Base-by-base conservation (phyloP, 208 protist species). In the Herpetomonas muscarum region DNA sequence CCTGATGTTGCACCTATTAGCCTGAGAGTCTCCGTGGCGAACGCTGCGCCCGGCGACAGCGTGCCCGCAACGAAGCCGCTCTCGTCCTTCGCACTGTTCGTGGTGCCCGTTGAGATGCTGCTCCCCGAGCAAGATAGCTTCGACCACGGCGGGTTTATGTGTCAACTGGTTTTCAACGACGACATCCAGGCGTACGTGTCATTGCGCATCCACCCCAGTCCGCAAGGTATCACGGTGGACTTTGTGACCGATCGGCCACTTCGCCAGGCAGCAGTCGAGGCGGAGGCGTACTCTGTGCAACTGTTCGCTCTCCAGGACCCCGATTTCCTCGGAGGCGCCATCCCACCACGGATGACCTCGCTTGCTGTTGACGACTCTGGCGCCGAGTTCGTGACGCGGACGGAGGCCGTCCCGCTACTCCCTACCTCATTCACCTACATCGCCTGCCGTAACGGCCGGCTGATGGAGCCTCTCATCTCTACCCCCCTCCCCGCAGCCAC, bases 111-210 rank as follows among this genome's bases (percentile, higher is more conserved):
- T 28, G 42, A 49, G 25, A 42, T 77, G 34, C 64, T 84, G 9
- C 55, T 79, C 9, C 55, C 55, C 32, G 74, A 80, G 37, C 70
- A 74, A 36, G 66, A 76, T 29, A 70, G 60, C 60, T 61, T 48
- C 31, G 57, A 64, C 19, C 39, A 44, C 4, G 32, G 48, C 25
- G 55, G 55, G 5, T 70, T 84, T 51, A 47, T 76, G 30, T 85
- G 67, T 49, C 77, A 70, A 9, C 88, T 92, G 67, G 67, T 79
- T 19, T 87, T 71, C 56, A 57, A 61, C 54, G 61, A 64, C n/a
- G 29, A 45, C 39, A 48, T 81, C 32, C 39, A 50, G 26, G 76
- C 85, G 0, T 75, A 62, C 36, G 70, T 88, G 12, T 79, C 85
- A 26, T 59, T 85, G 29, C 63, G 60, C 0, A 17, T 81, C 4